Percentiles rank a stretch among this genome's conserved stretches.
These are phyloP conservation scores for Boletus reticuloceps DNA, from an alignment of 768 basidiomycete genomes.

Conservation along the genomic window DNA sequence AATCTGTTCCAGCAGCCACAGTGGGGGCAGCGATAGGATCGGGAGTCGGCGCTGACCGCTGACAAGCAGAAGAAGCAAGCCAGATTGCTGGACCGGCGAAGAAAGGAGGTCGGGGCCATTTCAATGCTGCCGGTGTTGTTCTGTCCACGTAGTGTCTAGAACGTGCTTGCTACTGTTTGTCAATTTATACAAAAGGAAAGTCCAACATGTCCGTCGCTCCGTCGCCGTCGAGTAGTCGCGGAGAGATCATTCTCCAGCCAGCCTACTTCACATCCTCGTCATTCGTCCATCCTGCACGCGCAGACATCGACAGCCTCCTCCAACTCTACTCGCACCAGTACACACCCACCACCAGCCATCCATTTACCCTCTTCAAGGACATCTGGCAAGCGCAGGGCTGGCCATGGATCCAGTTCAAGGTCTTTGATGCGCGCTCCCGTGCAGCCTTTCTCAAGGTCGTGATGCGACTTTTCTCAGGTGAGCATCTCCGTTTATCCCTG, in stretches of 20 bases:
- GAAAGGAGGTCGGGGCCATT: constrained; percentile 35
- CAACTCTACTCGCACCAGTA: constrained; percentile 53
- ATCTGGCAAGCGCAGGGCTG: constrained; percentile 70
- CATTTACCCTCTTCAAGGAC: constrained; percentile 69
- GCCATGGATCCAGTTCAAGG: constrained; percentile 74
- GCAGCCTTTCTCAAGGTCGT: constrained; percentile 59
- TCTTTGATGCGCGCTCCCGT: constrained; percentile 65
- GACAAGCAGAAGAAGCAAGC: constrained; percentile 77
- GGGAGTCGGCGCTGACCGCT: constrained; percentile 39
- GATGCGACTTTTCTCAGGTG: constrained; percentile 67
- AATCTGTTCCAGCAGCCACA: constrained; percentile 78
- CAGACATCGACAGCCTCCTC: constrained; percentile 59
- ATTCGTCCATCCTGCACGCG: constrained; percentile 61
- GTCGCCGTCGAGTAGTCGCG: constrained; percentile 56
- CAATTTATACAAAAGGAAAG: constrained; percentile 22
- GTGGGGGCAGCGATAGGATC: constrained; percentile 61
- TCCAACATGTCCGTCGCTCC: constrained; percentile 42
- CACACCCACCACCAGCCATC: constrained; percentile 32
- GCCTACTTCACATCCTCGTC: constrained; percentile 76
- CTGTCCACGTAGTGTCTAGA: no score
- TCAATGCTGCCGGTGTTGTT: neutral
- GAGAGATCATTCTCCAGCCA: constrained; percentile 66
- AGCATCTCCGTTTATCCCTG: constrained; percentile 10
- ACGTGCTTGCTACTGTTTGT: constrained; percentile 9
- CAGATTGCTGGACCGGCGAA: constrained; percentile 49